phyloP scores from a whole-genome alignment of 192 early-diverging fungal genomes.

The Rhizoclosmatium globosum region DNA sequence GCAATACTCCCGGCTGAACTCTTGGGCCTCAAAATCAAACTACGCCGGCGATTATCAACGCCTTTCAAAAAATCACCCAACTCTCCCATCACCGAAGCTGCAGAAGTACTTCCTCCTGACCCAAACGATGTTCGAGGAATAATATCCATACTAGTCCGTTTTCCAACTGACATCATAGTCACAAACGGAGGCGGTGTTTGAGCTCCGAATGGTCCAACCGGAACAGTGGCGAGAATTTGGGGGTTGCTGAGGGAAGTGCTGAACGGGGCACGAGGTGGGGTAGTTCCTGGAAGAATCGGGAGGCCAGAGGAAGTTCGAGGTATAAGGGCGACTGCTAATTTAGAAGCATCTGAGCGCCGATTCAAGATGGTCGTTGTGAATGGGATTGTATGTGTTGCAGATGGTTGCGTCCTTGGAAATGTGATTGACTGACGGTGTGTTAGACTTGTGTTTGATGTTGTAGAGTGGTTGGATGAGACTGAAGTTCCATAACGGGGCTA shows the following conservation, averaged over 20 bases:
- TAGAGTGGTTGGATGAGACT: constrained; percentile 23
- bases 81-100: not conserved
- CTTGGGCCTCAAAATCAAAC: constrained; percentile 1
- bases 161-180: not conserved
- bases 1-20: not conserved
- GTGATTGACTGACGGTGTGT: constrained; percentile 21
- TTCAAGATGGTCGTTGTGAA: constrained; percentile 16
- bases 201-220: not conserved
- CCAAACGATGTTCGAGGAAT: not conserved
- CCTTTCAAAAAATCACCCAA: constrained; percentile 20
- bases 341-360: not conserved
- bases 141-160: not conserved
- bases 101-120: not conserved
- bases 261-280: not conserved
- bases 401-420: not conserved
- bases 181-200: constrained; percentile 17
- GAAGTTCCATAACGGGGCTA: constrained; percentile 22
- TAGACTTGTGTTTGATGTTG: constrained; percentile 8
- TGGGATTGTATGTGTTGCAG: not conserved
- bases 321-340: not conserved
- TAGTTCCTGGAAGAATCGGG: not conserved
- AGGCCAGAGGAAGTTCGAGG: not conserved
- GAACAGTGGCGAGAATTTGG: not conserved
- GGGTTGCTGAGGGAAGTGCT: not conserved
- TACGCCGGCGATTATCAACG: constrained; percentile 5